Percentiles rank a stretch among this genome's conserved stretches.
Evolutionary conservation across 306 rosid species (phyloP).

Genomic region (Elaeagnus macrophylla): DNA sequence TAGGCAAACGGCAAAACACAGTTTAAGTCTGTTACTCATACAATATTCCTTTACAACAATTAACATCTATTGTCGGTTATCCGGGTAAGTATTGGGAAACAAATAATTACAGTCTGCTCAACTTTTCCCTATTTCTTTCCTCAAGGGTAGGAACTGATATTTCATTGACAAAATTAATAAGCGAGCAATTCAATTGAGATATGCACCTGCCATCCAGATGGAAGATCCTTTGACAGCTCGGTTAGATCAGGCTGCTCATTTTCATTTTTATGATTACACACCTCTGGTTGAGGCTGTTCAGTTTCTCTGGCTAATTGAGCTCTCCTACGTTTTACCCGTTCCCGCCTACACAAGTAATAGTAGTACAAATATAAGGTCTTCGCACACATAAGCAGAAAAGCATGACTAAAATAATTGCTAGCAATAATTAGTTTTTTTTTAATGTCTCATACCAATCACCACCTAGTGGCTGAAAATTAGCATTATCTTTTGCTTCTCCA

Average conservation of each 20-base stretch:
- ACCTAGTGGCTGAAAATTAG: constrained; percentile 92
- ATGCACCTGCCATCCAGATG: constrained; percentile 79
- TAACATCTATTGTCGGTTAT: too few relatives aligned
- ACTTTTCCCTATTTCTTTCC: background rate
- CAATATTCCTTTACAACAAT: too few relatives aligned
- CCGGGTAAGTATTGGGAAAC: too few relatives aligned
- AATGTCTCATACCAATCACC: constrained; percentile 67
- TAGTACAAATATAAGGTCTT: background rate
- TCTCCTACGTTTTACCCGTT: constrained; percentile 75
- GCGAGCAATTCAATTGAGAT: background rate
- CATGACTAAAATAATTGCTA: background rate
- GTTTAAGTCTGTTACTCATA: too few relatives aligned
- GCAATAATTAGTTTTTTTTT: background rate
- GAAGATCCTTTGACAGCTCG: constrained; percentile 59
- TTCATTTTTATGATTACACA: constrained; percentile 29
- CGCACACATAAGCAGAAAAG: background rate
- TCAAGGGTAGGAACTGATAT: background rate
- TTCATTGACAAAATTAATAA: background rate
- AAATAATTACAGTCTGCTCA: too few relatives aligned
- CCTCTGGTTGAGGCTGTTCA: constrained; percentile 22
- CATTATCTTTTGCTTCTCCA: constrained; percentile 93
- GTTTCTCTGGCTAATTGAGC: constrained; percentile 47
- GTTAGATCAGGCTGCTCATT: constrained; percentile 45
- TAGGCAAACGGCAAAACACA: too few relatives aligned
- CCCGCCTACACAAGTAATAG: constrained; percentile 46